A percentile compares a stretch with the other conserved stretches of the same genome.
Conservation (phyloP, 164 flowering plant species). For the grape (Vitis vinifera) region DNA sequence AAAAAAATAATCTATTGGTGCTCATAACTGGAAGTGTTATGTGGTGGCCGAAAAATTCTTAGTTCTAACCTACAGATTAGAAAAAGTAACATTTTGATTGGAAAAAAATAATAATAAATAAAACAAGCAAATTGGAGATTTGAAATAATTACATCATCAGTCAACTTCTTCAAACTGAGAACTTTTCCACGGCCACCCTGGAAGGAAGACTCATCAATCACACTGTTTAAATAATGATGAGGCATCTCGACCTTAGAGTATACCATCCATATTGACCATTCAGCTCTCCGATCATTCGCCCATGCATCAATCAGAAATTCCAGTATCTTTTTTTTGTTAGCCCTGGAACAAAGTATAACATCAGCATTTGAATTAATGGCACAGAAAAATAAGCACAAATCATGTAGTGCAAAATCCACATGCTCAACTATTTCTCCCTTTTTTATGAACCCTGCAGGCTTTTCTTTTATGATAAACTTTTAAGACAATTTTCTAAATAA, state of each 20-base stretch:
- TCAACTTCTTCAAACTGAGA: constrained; percentile 50
- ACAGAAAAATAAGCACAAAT: too few species aligned
- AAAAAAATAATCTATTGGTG: not conserved
- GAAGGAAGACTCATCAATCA: constrained; percentile 54
- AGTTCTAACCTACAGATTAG: not conserved
- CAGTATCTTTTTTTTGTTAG: constrained; percentile 57
- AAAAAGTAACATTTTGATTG: not conserved
- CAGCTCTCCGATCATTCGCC: constrained; percentile 89
- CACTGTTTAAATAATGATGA: constrained; percentile 70
- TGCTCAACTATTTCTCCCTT: not conserved
- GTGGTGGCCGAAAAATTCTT: not conserved
- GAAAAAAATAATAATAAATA: not conserved
- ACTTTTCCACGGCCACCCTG: constrained; percentile 51
- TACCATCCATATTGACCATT: constrained; percentile 99
- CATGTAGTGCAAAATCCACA: not conserved
- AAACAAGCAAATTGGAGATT: not conserved
- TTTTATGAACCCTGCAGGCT: too few species aligned
- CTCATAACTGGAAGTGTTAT: not conserved
- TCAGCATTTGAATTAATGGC: constrained; percentile 11
- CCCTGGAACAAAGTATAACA: constrained; percentile 42
- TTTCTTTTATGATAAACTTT: too few species aligned
- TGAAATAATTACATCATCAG: constrained; percentile 57
- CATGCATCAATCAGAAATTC: constrained; percentile 74
- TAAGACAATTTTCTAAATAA: too few species aligned
- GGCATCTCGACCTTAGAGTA: constrained; percentile 94